Percentiles rank a stretch among this genome's conserved stretches.
phyloP scores from a whole-genome alignment of 345 rosid genomes.

The Eucalyptus sp. region DNA sequence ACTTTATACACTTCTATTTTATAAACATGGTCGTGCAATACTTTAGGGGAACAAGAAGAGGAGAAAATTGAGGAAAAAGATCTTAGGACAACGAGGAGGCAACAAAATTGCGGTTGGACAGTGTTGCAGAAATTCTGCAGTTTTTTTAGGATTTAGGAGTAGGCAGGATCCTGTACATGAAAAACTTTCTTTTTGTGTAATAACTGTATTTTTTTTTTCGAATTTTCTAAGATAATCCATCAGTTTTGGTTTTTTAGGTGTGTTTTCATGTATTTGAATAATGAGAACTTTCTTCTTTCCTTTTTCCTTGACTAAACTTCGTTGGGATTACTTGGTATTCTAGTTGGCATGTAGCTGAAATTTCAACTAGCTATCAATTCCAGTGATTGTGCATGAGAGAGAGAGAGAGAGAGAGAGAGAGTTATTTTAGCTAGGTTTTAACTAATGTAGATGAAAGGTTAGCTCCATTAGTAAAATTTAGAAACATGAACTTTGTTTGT shows the following conservation, averaged over 20 bases:
- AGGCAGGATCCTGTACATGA: neutral
- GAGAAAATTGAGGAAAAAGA: neutral
- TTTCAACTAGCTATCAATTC: neutral
- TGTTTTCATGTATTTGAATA: neutral
- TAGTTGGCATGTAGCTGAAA: neutral
- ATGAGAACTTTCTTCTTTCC: neutral
- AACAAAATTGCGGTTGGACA: constrained; percentile 6
- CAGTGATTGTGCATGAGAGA: neutral
- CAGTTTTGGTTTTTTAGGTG: neutral
- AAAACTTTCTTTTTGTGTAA: neutral
- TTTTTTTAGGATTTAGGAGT: constrained; percentile 6
- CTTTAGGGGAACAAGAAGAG: neutral
- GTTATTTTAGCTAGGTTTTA: too few species aligned
- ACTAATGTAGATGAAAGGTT: too few species aligned
- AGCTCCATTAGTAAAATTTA: too few species aligned
- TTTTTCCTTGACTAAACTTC: neutral
- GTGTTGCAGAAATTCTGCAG: constrained; percentile 37
- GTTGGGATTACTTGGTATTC: neutral
- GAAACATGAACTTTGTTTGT: too few species aligned
- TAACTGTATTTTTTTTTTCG: neutral
- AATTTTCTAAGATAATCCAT: neutral
- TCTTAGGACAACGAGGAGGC: neutral
- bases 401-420: neutral
- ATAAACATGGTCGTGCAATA: neutral
- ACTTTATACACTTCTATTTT: neutral